Evolutionary conservation across 345 rosid genomes (phyloP).

Genomic region (Populus simonii): DNA sequence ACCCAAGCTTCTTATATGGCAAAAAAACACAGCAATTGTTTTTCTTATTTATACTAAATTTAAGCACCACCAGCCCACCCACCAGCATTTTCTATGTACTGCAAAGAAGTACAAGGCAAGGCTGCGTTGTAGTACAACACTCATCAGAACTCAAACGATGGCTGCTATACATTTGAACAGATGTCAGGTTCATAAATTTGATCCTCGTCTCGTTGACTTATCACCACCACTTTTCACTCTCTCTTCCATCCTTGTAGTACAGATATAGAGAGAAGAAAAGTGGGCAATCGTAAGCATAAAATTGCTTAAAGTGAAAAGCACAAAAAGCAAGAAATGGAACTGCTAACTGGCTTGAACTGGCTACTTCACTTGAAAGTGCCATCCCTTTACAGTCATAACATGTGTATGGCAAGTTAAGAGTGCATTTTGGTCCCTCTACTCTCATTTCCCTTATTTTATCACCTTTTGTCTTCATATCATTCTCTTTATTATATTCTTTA

Average conservation of each 20-base stretch:
- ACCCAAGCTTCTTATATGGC: neutral
- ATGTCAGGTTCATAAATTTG: constrained; percentile 13
- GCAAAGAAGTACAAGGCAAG: constrained; percentile 27
- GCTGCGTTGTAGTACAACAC: constrained; percentile 34
- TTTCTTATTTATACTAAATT: neutral
- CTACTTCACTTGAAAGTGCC: constrained; percentile 8
- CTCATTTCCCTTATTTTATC: neutral
- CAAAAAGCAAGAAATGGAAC: neutral
- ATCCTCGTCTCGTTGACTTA: constrained; percentile 11
- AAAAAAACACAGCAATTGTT: neutral
- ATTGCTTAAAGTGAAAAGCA: neutral
- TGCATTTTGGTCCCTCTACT: neutral
- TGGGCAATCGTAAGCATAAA: neutral
- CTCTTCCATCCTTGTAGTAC: no score
- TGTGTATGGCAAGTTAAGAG: neutral
- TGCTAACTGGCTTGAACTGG: neutral
- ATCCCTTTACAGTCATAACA: neutral
- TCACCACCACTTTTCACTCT: neutral
- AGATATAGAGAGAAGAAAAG: neutral
- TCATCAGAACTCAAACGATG: neutral
- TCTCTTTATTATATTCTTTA: neutral
- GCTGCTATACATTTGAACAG: neutral
- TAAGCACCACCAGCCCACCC: neutral
- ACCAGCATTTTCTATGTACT: constrained; percentile 25
- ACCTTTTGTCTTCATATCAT: neutral